Percentiles rank a stretch among this genome's conserved stretches.
Conservation (phyloP, 129 eudicot species). For the Centrapalus pauciflorus region DNA sequence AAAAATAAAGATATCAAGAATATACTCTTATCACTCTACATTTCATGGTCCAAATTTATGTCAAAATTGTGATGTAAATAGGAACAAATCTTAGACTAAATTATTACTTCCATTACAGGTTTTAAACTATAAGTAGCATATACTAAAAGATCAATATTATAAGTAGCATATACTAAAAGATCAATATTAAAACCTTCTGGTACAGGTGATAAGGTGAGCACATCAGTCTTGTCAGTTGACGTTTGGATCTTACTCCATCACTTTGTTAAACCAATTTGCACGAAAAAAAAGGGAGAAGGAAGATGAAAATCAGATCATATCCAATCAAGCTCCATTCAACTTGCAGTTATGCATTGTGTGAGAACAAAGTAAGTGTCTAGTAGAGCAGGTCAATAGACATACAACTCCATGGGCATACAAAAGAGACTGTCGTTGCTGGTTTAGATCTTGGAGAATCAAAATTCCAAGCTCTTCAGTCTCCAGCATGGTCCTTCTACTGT, state of each 20-base stretch:
- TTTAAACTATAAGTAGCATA: too few species aligned
- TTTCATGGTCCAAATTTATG: background rate
- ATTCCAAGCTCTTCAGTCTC: too few species aligned
- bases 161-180: conserved; percentile 2
- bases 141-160: too few species aligned
- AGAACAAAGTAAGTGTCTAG: too few species aligned
- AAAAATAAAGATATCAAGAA: conserved; percentile 1
- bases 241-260: conserved; percentile 99
- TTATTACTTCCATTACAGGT: background rate
- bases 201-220: conserved; percentile 61
- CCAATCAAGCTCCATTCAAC: background rate
- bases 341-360: too few species aligned
- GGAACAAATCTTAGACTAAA: background rate
- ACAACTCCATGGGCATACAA: too few species aligned
- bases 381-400: too few species aligned
- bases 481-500: too few species aligned
- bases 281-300: background rate
- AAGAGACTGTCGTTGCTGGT: too few species aligned
- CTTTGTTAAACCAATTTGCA: conserved; percentile 31
- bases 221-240: conserved; percentile 92
- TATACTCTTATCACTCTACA: conserved; percentile 12
- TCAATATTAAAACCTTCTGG: conserved; percentile 63
- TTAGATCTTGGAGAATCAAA: too few species aligned
- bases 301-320: conserved; percentile 1
- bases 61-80: background rate